Evolutionary conservation across 208 protist genomes (phyloP).

Genomic region (Trypanosoma brucei): DNA sequence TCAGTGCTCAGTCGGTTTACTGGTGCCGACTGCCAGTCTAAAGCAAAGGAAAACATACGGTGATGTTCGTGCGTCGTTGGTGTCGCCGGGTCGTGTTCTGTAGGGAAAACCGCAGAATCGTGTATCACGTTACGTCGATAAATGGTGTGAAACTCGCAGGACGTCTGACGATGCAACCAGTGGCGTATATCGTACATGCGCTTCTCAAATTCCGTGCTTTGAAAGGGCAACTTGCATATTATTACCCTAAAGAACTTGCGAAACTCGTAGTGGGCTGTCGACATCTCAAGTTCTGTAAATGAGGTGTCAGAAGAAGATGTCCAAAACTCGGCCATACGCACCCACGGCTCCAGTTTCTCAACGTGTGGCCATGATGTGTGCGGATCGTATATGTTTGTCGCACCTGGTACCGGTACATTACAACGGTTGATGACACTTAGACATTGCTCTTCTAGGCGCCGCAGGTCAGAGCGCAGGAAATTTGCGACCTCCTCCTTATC

Average conservation of each 20-base stretch:
- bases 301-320: constrained; percentile 82
- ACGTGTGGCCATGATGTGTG: constrained; percentile 83
- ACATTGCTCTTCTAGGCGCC: constrained; percentile 79
- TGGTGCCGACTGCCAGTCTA: constrained; percentile 82
- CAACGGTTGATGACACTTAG: constrained; percentile 71
- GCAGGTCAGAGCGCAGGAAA: constrained; percentile 69
- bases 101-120: constrained; percentile 73
- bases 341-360: constrained; percentile 83
- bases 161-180: constrained; percentile 85
- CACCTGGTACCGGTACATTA: constrained; percentile 73
- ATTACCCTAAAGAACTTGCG: constrained; percentile 85
- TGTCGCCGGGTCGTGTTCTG: constrained; percentile 61
- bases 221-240: constrained; percentile 83
- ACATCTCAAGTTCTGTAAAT: constrained; percentile 86
- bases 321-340: constrained; percentile 86
- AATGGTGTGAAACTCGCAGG: constrained; percentile 85
- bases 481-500: constrained; percentile 73
- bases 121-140: constrained; percentile 80
- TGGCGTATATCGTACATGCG: constrained; percentile 85
- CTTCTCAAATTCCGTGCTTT: constrained; percentile 88
- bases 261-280: constrained; percentile 87
- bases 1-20: constrained; percentile 57
- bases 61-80: constrained; percentile 78
- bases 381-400: constrained; percentile 76
- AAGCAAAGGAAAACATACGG: constrained; percentile 86